Percentiles rank a stretch among this genome's conserved stretches.
Evolutionary conservation across 1,284 basidiomycete species (phyloP).

Genomic region (Salmacisia buchloeana): DNA sequence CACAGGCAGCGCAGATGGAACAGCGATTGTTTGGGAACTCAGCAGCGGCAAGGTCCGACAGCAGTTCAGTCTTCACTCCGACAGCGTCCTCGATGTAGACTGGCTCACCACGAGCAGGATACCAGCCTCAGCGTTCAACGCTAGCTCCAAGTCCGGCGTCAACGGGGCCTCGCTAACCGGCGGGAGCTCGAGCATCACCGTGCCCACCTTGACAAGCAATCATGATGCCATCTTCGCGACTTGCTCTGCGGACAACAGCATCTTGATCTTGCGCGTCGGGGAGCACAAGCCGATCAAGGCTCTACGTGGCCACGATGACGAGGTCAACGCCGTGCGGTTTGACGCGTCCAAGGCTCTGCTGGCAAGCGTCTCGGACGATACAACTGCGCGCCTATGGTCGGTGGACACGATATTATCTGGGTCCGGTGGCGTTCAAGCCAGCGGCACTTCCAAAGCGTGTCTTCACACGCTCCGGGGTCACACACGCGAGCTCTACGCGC

Average conservation of each 20-base stretch:
- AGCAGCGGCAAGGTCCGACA: constrained; percentile 46
- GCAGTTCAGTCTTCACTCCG: constrained; percentile 44
- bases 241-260: constrained; percentile 46
- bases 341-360: constrained; percentile 47
- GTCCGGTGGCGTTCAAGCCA: not conserved
- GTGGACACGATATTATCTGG: constrained; percentile 18
- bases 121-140: constrained; percentile 2
- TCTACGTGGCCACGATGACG: constrained; percentile 45
- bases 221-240: constrained; percentile 46
- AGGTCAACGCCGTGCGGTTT: constrained; percentile 49
- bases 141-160: not conserved
- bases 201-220: constrained; percentile 8
- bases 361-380: constrained; percentile 46
- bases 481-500: constrained; percentile 44
- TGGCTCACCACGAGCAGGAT: constrained; percentile 32
- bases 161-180: not conserved
- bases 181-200: not conserved
- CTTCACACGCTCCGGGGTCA: constrained; percentile 37
- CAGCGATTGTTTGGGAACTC: constrained; percentile 50
- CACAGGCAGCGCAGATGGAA: constrained; percentile 45
- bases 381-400: constrained; percentile 41
- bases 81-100: constrained; percentile 47
- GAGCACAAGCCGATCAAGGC: constrained; percentile 44
- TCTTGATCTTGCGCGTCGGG: constrained; percentile 44
- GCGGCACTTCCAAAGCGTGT: constrained; percentile 16